Conservation (phyloP, 2,329 filamentous ascomycete species). For the Botryosphaeria dothidea region DNA sequence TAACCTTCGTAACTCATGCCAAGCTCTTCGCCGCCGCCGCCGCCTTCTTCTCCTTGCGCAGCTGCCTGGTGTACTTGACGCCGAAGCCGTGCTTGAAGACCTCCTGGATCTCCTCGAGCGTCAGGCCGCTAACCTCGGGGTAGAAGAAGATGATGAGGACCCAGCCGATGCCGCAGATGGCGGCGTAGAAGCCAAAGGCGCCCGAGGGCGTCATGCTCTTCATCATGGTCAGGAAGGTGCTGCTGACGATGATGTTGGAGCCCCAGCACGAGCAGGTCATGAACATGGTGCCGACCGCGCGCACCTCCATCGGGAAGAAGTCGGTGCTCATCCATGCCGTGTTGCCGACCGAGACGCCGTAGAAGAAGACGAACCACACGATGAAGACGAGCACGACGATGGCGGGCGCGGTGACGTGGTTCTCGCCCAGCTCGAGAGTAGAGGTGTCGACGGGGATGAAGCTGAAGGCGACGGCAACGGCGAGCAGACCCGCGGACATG, state of each 20-base stretch:
- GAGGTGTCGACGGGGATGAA: conserved; percentile 47
- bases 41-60: conserved; percentile 39
- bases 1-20: conserved; percentile 25
- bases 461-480: conserved; percentile 48
- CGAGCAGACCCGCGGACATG: conserved; percentile 46
- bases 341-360: conserved; percentile 48
- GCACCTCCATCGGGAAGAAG: conserved; percentile 50
- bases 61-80: conserved; percentile 41
- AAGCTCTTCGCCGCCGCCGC: conserved; percentile 23
- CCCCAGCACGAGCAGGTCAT: conserved; percentile 45
- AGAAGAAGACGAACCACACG: conserved; percentile 47
- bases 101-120: conserved; percentile 55
- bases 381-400: conserved; percentile 46
- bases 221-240: conserved; percentile 54
- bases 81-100: conserved; percentile 47
- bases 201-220: conserved; percentile 52
- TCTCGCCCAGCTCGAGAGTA: conserved; percentile 40
- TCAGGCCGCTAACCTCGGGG: conserved; percentile 57
- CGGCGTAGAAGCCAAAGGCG: conserved; percentile 55
- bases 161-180: conserved; percentile 51
- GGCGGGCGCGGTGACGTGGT: conserved; percentile 35
- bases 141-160: conserved; percentile 53
- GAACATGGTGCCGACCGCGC: conserved; percentile 53
- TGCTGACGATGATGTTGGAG: conserved; percentile 47
- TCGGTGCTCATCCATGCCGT: conserved; percentile 52